A percentile compares a stretch with the other conserved stretches of the same genome.
phyloP scores from a whole-genome alignment of 2,329 filamentous ascomycete genomes.

The Dothidotthia symphoricarpi region DNA sequence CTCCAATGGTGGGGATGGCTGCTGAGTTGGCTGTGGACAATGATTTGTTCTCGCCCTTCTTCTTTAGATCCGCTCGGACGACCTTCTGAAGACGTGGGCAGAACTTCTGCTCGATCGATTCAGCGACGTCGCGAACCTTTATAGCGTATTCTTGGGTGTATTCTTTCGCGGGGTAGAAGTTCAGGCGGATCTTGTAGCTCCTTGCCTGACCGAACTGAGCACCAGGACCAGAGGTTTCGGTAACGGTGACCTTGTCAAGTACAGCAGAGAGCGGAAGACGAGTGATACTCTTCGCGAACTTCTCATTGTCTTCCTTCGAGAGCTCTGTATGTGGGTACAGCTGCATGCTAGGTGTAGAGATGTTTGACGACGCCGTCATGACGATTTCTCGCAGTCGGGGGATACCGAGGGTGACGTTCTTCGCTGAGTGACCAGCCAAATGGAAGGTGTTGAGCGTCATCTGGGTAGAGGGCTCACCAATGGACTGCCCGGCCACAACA shows the following conservation, averaged over 20 bases:
- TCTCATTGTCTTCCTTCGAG: constrained; percentile 64
- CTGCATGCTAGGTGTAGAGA: constrained; percentile 89
- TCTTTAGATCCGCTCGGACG: constrained; percentile 74
- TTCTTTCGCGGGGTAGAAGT: constrained; percentile 80
- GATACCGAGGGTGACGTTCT: constrained; percentile 98
- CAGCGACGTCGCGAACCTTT: constrained; percentile 70
- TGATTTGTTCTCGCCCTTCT: constrained; percentile 63
- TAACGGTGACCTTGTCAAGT: constrained; percentile 75
- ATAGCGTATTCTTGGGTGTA: constrained; percentile 87
- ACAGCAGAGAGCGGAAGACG: constrained; percentile 80
- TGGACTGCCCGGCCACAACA: constrained; percentile 92
- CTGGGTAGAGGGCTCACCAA: constrained; percentile 96
- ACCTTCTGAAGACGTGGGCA: constrained; percentile 68
- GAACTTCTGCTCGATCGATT: constrained; percentile 77
- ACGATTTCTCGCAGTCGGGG: constrained; percentile 94
- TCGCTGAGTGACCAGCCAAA: constrained; percentile 95
- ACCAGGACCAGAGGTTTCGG: constrained; percentile 74
- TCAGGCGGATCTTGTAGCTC: constrained; percentile 76
- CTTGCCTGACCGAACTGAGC: constrained; percentile 70
- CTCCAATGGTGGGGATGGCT: constrained; percentile 74
- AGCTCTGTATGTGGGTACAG: constrained; percentile 74
- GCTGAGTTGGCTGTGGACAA: constrained; percentile 54
- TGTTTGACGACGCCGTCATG: constrained; percentile 90
- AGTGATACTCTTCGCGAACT: constrained; percentile 89
- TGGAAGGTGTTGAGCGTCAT: constrained; percentile 99